A percentile compares a stretch with the other conserved stretches of the same genome.
Evolutionary conservation across 2,329 filamentous ascomycete genomes (phyloP).

Genomic region (Samsoniella hepiali): DNA sequence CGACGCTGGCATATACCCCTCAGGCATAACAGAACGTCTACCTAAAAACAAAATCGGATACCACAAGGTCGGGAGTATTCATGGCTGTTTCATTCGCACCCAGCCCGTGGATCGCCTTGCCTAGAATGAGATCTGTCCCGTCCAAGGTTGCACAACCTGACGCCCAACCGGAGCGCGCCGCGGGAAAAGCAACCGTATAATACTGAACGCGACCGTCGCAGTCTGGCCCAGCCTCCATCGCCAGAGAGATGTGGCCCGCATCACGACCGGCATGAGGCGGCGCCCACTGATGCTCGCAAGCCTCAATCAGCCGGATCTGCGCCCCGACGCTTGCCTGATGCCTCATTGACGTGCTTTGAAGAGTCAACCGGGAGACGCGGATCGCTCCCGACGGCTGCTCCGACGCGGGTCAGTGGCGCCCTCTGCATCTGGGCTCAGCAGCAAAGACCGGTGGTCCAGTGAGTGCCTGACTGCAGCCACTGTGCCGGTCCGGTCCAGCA

Average conservation of each 20-base stretch:
- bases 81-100: conserved; percentile 25
- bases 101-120: conserved; percentile 33
- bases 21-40: conserved; percentile 20
- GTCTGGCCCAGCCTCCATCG: not conserved
- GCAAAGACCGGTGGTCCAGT: too few species aligned
- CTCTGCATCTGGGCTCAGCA: too few species aligned
- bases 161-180: too few species aligned
- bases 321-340: not conserved
- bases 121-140: conserved; percentile 25
- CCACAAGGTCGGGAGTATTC: too few species aligned
- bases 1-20: not conserved
- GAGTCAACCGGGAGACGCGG: too few species aligned
- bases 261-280: not conserved
- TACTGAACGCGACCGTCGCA: not conserved
- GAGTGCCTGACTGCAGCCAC: too few species aligned
- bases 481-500: too few species aligned
- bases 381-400: too few species aligned
- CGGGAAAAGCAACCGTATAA: too few species aligned
- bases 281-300: not conserved
- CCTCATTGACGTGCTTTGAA: not conserved
- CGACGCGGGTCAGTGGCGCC: too few species aligned
- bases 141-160: not conserved
- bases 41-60: too few species aligned
- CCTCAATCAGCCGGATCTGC: not conserved
- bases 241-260: not conserved